Percentiles rank a stretch among this genome's conserved stretches.
Conservation (phyloP, 1,284 basidiomycete species). For the Cutaneotrichosporon sp. region DNA sequence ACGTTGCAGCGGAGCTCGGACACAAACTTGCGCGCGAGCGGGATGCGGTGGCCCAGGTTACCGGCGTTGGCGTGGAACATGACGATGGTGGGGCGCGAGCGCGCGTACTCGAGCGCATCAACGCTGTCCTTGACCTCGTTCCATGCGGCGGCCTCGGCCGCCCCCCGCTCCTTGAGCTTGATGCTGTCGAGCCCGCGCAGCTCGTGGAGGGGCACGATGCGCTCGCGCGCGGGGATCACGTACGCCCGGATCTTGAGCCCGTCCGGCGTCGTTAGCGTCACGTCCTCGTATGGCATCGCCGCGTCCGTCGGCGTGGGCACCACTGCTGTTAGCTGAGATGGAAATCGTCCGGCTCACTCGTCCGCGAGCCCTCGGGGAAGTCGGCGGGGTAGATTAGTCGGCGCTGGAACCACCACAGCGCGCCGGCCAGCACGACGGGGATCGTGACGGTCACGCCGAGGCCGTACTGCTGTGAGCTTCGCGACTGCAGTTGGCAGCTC, state of each 20-base stretch:
- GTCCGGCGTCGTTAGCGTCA: slow-evolving; percentile 67
- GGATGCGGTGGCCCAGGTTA: slow-evolving; percentile 73
- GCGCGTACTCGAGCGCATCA: slow-evolving; percentile 59
- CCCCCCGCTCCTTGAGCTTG: slow-evolving; percentile 30
- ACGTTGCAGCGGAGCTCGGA: slow-evolving; percentile 66
- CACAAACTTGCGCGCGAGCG: slow-evolving; percentile 83
- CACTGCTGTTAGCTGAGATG: slow-evolving; percentile 54
- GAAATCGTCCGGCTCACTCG: slow-evolving; percentile 56
- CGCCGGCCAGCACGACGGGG: slow-evolving; percentile 59
- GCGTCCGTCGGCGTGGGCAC: slow-evolving; percentile 71
- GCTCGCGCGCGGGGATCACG: slow-evolving; percentile 57
- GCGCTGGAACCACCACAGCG: slow-evolving; percentile 80
- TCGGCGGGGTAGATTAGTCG: slow-evolving; percentile 85
- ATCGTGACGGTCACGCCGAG: slow-evolving; percentile 34
- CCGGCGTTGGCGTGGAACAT: slow-evolving; percentile 89
- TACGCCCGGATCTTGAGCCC: slow-evolving; percentile 64
- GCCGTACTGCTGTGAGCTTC: slow-evolving; percentile 34
- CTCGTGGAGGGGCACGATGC: slow-evolving; percentile 28
- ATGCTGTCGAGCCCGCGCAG: slow-evolving; percentile 27
- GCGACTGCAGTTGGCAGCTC: neutral
- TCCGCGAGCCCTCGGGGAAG: slow-evolving; percentile 80
- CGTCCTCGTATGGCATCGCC: slow-evolving; percentile 69
- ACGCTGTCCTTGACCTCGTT: slow-evolving; percentile 36
- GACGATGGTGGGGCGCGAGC: slow-evolving; percentile 74
- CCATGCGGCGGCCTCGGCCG: slow-evolving; percentile 33